These are phyloP conservation scores for Calonectria multiphialidica DNA, from an alignment of 2,329 filamentous ascomycete species.

Conservation along the genomic window DNA sequence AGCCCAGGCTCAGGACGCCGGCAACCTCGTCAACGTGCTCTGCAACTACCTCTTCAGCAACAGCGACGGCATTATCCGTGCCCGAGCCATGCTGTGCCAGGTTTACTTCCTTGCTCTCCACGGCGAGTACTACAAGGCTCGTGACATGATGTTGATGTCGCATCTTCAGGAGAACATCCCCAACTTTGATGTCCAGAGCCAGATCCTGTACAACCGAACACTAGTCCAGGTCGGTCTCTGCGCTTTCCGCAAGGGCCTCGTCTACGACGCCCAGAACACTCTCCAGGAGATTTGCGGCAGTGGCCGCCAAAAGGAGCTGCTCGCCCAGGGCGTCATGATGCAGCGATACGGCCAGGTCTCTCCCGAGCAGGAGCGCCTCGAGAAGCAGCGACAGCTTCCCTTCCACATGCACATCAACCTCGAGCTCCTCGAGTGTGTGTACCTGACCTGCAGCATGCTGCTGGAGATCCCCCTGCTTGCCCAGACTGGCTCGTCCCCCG, in stretches of 20 bases:
- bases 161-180: conserved; percentile 97
- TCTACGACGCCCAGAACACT: conserved; percentile 98
- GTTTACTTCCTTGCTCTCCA: conserved; percentile 98
- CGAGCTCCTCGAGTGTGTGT: conserved; percentile 97
- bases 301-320: conserved; percentile 95
- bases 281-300: conserved; percentile 98
- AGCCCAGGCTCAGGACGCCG: conserved; percentile 74
- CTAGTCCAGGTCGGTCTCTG: conserved; percentile 98
- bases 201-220: conserved; percentile 98
- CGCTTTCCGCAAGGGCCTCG: conserved; percentile 95
- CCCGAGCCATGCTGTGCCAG: conserved; percentile 97
- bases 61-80: conserved; percentile 95
- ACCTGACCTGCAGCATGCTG: conserved; percentile 99
- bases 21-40: conserved; percentile 83
- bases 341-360: conserved; percentile 97
- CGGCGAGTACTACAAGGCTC: conserved; percentile 97
- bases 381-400: conserved; percentile 96
- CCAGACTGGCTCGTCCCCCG: conserved; percentile 95
- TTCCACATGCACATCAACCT: conserved; percentile 99
- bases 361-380: conserved; percentile 96
- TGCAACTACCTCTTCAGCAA: conserved; percentile 96
- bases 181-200: conserved; percentile 96
- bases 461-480: conserved; percentile 97
- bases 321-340: conserved; percentile 98
- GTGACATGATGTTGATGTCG: conserved; percentile 99